Percentiles rank a stretch among this genome's conserved stretches.
These are phyloP conservation scores for Bombardia bombarda DNA, from an alignment of 495 filamentous ascomycete species.

Conservation along the genomic window DNA sequence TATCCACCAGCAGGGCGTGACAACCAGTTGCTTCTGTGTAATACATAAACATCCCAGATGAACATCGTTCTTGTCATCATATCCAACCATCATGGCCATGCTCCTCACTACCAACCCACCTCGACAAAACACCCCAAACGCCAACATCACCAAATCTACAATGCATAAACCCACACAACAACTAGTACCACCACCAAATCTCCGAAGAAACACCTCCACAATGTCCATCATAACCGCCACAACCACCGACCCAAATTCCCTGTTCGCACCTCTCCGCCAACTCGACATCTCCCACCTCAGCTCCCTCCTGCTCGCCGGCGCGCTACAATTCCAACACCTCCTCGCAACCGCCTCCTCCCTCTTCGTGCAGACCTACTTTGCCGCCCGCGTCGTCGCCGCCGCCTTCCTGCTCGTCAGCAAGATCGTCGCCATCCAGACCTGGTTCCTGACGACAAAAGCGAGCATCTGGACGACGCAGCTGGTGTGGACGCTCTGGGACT, in stretches of 20 bases:
- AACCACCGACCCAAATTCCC: slow-evolving; percentile 18
- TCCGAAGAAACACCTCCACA: no score
- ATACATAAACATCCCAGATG: no score
- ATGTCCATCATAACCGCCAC: slow-evolving; percentile 27
- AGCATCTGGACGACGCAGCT: neutral
- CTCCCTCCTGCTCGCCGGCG: slow-evolving; percentile 12
- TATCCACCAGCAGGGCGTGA: no score
- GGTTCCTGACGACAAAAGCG: slow-evolving; percentile 2
- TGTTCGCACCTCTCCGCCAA: slow-evolving; percentile 12
- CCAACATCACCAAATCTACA: no score
- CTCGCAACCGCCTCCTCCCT: slow-evolving; percentile 15
- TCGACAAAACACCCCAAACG: no score
- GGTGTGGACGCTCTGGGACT: slow-evolving; percentile 23
- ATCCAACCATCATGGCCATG: no score
- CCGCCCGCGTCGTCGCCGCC: slow-evolving; percentile 11
- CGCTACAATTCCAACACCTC: slow-evolving; percentile 25
- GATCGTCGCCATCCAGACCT: slow-evolving; percentile 12
- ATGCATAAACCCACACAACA: no score
- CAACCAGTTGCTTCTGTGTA: no score
- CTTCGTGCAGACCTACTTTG: slow-evolving; percentile 19
- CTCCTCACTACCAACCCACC: no score
- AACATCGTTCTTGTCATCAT: no score
- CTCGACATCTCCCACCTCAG: slow-evolving; percentile 11
- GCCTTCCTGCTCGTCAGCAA: slow-evolving; percentile 9
- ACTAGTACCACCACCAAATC: no score